Percentiles rank a stretch among this genome's conserved stretches.
Conservation (phyloP, 1,284 basidiomycete species). For the Malassezia arunalokei region DNA sequence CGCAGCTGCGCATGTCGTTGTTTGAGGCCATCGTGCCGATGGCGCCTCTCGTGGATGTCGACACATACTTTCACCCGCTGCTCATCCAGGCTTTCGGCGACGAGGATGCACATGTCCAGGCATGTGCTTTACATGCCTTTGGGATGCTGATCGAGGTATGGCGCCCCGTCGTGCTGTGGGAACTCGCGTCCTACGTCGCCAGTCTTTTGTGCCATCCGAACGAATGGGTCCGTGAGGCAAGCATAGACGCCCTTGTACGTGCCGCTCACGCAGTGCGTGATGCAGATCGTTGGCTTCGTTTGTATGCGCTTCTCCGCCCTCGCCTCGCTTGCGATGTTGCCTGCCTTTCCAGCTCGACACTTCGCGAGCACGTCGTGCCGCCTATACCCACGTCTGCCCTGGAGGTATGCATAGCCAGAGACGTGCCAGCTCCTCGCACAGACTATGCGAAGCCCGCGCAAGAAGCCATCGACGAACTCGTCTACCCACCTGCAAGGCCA, state of each 20-base stretch:
- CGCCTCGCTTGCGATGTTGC: conserved; percentile 75
- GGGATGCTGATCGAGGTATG: conserved; percentile 75
- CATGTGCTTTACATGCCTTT: conserved; percentile 69
- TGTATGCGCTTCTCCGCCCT: conserved; percentile 79
- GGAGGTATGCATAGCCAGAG: not conserved
- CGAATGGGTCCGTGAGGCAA: conserved; percentile 90
- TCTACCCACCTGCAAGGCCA: too few relatives aligned
- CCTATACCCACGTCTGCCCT: not conserved
- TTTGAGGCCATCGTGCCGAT: conserved; percentile 92
- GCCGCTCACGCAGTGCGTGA: conserved; percentile 58
- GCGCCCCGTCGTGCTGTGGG: conserved; percentile 84
- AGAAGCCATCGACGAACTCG: too few relatives aligned
- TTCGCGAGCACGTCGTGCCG: conserved; percentile 53
- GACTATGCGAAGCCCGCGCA: too few relatives aligned
- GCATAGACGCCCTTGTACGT: conserved; percentile 70
- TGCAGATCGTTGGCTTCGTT: conserved; percentile 79
- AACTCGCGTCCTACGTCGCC: conserved; percentile 70
- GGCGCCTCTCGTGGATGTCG: conserved; percentile 49
- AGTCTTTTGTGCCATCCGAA: conserved; percentile 93
- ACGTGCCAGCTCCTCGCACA: too few relatives aligned
- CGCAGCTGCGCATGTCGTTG: conserved; percentile 78
- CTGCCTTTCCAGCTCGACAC: conserved; percentile 52
- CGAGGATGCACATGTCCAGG: conserved; percentile 83
- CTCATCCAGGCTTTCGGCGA: conserved; percentile 78
- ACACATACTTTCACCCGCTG: conserved; percentile 64